A percentile compares a stretch with the other conserved stretches of the same genome.
phyloP scores from a whole-genome alignment of 129 eudicot species.

The Flaveria robusta region DNA sequence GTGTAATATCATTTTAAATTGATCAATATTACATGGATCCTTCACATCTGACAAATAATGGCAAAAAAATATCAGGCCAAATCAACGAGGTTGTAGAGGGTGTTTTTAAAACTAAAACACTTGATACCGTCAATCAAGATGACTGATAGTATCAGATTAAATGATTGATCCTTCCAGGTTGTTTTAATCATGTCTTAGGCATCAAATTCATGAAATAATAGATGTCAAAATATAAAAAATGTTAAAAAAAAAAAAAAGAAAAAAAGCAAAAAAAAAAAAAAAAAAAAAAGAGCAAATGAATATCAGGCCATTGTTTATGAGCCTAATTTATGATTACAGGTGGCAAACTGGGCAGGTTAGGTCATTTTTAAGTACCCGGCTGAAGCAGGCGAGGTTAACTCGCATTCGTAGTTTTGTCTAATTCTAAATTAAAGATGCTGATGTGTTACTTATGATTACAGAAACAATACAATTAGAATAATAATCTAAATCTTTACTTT shows the following conservation, averaged over 20 bases:
- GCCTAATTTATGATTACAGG: neutral
- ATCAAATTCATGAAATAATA: neutral
- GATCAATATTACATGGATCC: neutral
- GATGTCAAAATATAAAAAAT: neutral
- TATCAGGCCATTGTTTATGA: neutral
- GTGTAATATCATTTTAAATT: constrained; percentile 11
- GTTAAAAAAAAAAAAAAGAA: no score
- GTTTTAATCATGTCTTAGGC: neutral
- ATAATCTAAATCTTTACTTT: neutral
- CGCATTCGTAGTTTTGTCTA: neutral
- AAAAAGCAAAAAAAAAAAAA: no score
- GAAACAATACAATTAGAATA: neutral
- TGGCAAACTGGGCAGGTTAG: neutral
- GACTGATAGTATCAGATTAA: no score
- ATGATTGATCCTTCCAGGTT: neutral
- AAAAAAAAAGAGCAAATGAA: neutral
- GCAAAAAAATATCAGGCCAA: constrained; percentile 6
- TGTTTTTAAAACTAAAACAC: no score
- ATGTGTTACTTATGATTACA: neutral
- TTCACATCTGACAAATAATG: constrained; percentile 16
- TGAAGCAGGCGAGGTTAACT: neutral
- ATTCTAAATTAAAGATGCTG: neutral
- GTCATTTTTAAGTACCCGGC: neutral
- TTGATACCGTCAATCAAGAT: no score
- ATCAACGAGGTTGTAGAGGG: constrained; percentile 4